A percentile compares a stretch with the other conserved stretches of the same genome.
Evolutionary conservation across 2,329 filamentous ascomycete genomes (phyloP).

Genomic region (Fusarium tjaetaba): DNA sequence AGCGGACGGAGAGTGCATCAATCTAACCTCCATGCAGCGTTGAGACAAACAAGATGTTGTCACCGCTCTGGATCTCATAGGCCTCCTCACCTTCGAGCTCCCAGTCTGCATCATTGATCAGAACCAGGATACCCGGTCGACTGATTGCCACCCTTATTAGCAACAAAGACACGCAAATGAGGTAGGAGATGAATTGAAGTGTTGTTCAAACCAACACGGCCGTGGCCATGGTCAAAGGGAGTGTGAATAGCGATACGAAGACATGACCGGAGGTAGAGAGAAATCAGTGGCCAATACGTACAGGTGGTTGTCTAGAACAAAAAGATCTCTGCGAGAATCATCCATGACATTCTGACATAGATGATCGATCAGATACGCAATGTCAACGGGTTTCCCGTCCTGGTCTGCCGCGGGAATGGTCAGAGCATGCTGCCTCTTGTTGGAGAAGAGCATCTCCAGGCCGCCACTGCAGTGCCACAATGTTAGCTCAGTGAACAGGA

Average conservation of each 20-base stretch:
- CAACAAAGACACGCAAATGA: constrained; percentile 21
- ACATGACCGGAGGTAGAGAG: neutral
- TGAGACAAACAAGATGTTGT: constrained; percentile 95
- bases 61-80: constrained; percentile 82
- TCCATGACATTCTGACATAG: constrained; percentile 86
- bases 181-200: neutral
- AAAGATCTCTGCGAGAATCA: constrained; percentile 85
- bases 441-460: constrained; percentile 91
- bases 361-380: constrained; percentile 80
- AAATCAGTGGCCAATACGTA: constrained; percentile 61
- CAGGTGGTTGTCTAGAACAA: constrained; percentile 88
- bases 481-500: constrained; percentile 28
- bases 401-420: constrained; percentile 71
- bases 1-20: constrained; percentile 6
- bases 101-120: constrained; percentile 99
- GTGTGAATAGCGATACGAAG: constrained; percentile 28
- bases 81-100: constrained; percentile 94
- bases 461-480: constrained; percentile 72
- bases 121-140: constrained; percentile 91
- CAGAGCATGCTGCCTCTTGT: constrained; percentile 78
- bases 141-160: constrained; percentile 59
- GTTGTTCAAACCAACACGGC: constrained; percentile 3
- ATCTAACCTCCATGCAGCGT: constrained; percentile 89
- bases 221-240: constrained; percentile 31
- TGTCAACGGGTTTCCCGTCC: constrained; percentile 69